Conservation (phyloP, 352 stramenopile genomes). For the Hyaloperonospora brassicae region DNA sequence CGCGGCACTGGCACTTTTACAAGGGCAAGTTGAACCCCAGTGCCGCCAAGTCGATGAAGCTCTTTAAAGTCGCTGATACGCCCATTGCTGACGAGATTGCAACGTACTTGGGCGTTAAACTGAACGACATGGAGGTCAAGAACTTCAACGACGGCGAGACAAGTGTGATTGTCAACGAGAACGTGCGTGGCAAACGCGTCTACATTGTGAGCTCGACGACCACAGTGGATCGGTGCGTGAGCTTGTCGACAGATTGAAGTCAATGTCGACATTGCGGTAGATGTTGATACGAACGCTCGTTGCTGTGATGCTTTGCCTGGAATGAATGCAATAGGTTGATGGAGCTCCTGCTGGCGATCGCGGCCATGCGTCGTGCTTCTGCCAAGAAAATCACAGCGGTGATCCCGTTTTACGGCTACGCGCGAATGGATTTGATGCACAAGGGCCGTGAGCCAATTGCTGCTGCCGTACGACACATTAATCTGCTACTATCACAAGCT, state of each 20-base stretch:
- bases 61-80: conserved; percentile 85
- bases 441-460: conserved; percentile 76
- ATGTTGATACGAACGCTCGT: too few species aligned
- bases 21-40: conserved; percentile 78
- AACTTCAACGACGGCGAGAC: conserved; percentile 84
- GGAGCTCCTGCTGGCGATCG: conserved; percentile 79
- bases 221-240: conserved; percentile 64
- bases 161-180: conserved; percentile 63
- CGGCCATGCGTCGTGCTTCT: conserved; percentile 72
- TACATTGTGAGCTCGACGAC: conserved; percentile 85
- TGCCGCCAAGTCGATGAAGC: conserved; percentile 77
- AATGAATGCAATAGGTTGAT: conserved; percentile 39
- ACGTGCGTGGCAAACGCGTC: conserved; percentile 72
- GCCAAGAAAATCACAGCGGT: conserved; percentile 84
- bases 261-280: too few species aligned
- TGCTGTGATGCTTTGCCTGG: too few species aligned
- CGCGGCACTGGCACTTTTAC: conserved; percentile 86
- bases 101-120: conserved; percentile 61
- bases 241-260: too few species aligned
- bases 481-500: too few species aligned
- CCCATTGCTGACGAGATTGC: conserved; percentile 83
- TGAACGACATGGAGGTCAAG: conserved; percentile 76
- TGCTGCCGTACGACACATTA: conserved; percentile 36
- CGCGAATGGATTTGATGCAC: conserved; percentile 79
- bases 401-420: conserved; percentile 85